Conservation (phyloP, 2,329 filamentous ascomycete species). For the Pseudogymnoascus destructans region DNA sequence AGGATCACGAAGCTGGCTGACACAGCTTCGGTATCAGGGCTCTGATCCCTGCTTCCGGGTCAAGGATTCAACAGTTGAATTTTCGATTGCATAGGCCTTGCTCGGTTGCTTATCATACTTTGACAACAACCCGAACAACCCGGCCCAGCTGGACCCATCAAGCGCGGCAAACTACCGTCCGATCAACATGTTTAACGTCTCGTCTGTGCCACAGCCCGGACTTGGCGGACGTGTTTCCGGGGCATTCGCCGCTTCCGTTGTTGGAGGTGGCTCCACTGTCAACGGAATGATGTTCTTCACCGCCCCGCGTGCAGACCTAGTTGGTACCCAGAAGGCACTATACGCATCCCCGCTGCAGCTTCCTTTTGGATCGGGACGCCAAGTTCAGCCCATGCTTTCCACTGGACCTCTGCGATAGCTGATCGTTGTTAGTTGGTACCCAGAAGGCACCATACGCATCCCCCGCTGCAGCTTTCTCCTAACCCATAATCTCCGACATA, state of each 20-base stretch:
- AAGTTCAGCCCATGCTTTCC: constrained; percentile 27
- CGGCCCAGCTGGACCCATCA: not conserved
- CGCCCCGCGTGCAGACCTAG: constrained; percentile 21
- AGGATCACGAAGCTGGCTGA: too few species aligned
- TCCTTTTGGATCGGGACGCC: constrained; percentile 28
- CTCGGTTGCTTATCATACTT: constrained; percentile 4
- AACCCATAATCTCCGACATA: not conserved
- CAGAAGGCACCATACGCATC: too few species aligned
- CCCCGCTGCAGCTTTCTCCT: too few species aligned
- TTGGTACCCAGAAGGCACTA: constrained; percentile 29
- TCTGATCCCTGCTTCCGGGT: too few species aligned
- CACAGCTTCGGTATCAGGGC: too few species aligned
- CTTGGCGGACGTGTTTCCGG: not conserved
- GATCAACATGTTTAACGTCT: constrained; percentile 9
- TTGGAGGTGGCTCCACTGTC: constrained; percentile 30
- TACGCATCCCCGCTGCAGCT: constrained; percentile 26
- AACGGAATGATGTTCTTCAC: constrained; percentile 31
- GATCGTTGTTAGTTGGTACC: too few species aligned
- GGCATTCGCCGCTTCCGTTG: constrained; percentile 1
- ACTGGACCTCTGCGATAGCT: constrained; percentile 17
- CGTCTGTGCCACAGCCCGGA: constrained; percentile 9
- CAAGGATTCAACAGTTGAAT: too few species aligned
- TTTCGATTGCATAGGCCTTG: not conserved
- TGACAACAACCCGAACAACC: not conserved
- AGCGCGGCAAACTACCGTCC: not conserved